Evolutionary conservation across 768 basidiomycete genomes (phyloP).

Genomic region (Rhodosporidiobolus sp.): DNA sequence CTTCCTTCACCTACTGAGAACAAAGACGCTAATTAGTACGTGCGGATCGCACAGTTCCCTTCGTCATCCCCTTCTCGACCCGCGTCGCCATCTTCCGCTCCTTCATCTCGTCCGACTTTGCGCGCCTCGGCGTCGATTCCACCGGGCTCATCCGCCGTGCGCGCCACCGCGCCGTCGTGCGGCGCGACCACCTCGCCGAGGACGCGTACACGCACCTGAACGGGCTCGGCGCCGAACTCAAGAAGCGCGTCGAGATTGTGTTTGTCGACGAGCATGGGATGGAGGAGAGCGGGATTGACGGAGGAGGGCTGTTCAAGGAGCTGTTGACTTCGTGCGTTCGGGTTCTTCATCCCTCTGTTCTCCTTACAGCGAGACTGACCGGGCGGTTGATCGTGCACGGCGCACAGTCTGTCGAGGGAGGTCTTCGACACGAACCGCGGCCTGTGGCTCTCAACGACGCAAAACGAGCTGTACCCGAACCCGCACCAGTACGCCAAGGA

Average conservation of each 20-base stretch:
- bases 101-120: slow-evolving; percentile 67
- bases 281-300: slow-evolving; percentile 76
- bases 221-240: slow-evolving; percentile 66
- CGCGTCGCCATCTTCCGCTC: slow-evolving; percentile 85
- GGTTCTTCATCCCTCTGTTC: neutral
- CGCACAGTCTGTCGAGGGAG: slow-evolving; percentile 71
- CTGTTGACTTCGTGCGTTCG: slow-evolving; percentile 67
- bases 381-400: neutral
- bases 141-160: slow-evolving; percentile 7
- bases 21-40: too few relatives aligned
- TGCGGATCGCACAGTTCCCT: too few relatives aligned
- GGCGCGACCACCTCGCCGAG: slow-evolving; percentile 75
- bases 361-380: neutral
- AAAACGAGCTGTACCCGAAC: slow-evolving; percentile 93
- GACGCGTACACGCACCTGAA: slow-evolving; percentile 83
- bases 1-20: too few relatives aligned
- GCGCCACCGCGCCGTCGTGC: slow-evolving; percentile 56
- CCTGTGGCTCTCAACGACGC: slow-evolving; percentile 83
- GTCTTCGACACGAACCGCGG: slow-evolving; percentile 93
- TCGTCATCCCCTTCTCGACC: slow-evolving; percentile 85
- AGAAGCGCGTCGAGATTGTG: slow-evolving; percentile 77
- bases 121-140: slow-evolving; percentile 44
- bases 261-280: slow-evolving; percentile 70
- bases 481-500: slow-evolving; percentile 89
- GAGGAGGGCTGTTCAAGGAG: slow-evolving; percentile 96